Conservation (phyloP, 805 yeast species). For the Candida incommunis region DNA sequence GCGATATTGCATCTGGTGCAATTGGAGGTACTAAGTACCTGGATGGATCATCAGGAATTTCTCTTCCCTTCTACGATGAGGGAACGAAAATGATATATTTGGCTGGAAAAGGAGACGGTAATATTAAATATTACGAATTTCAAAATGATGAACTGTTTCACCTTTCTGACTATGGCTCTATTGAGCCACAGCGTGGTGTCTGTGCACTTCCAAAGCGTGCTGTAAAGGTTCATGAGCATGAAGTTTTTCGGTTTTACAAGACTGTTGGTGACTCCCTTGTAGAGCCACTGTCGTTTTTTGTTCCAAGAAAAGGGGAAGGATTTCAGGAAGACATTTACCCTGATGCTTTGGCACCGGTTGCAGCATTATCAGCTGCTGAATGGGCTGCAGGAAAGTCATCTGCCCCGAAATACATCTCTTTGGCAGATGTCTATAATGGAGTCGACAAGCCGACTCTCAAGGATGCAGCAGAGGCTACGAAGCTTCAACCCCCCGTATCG, state of each 20-base stretch:
- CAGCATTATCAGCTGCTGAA: slow-evolving; percentile 69
- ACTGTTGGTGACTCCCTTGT: slow-evolving; percentile 72
- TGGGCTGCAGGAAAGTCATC: slow-evolving; percentile 68
- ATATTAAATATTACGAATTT: slow-evolving; percentile 85
- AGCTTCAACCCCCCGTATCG: slow-evolving; percentile 1
- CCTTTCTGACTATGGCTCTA: slow-evolving; percentile 78
- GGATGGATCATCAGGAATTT: slow-evolving; percentile 85
- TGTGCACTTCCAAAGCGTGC: slow-evolving; percentile 77
- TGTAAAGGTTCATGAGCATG: slow-evolving; percentile 71
- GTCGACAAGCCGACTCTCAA: slow-evolving; percentile 27
- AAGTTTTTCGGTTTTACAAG: slow-evolving; percentile 69
- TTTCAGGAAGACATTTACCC: slow-evolving; percentile 92
- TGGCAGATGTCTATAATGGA: slow-evolving; percentile 75
- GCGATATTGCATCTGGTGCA: slow-evolving; percentile 62
- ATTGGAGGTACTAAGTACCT: slow-evolving; percentile 77
- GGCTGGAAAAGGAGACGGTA: slow-evolving; percentile 98
- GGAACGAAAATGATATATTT: slow-evolving; percentile 66
- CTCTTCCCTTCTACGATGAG: slow-evolving; percentile 83
- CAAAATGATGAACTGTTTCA: slow-evolving; percentile 71
- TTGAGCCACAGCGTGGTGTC: slow-evolving; percentile 92
- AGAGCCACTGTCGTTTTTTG: slow-evolving; percentile 86
- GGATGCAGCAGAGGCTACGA: slow-evolving; percentile 14
- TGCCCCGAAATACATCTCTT: slow-evolving; percentile 62
- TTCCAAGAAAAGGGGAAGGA: slow-evolving; percentile 86
- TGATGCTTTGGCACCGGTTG: slow-evolving; percentile 66